Percentiles rank a stretch among this genome's conserved stretches.
These are phyloP conservation scores for Suillus decipiens DNA, from an alignment of 768 basidiomycete genomes.

Conservation along the genomic window DNA sequence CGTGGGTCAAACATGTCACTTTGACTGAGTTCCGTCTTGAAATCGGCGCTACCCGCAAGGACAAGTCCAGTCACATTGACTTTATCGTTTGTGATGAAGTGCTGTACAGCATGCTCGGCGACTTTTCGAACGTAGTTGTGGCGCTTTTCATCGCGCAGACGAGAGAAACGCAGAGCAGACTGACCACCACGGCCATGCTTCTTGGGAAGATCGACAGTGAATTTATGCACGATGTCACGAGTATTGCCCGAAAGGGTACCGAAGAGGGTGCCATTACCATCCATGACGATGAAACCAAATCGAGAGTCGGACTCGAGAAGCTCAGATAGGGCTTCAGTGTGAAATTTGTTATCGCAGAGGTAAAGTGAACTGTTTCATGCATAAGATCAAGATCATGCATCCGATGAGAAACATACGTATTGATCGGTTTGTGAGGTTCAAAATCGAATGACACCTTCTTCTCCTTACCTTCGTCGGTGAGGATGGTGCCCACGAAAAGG, in stretches of 20 bases:
- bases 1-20: slow-evolving; percentile 95
- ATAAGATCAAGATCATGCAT: slow-evolving; percentile 9
- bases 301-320: slow-evolving; percentile 95
- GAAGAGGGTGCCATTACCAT: slow-evolving; percentile 96
- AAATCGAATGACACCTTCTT: slow-evolving; percentile 99
- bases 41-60: slow-evolving; percentile 95
- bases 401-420: slow-evolving; percentile 65
- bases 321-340: slow-evolving; percentile 96
- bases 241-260: slow-evolving; percentile 96
- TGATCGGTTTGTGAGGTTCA: slow-evolving; percentile 98
- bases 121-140: slow-evolving; percentile 99
- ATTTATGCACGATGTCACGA: slow-evolving; percentile 96
- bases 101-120: slow-evolving; percentile 94
- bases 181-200: slow-evolving; percentile 99
- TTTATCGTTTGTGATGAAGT: slow-evolving; percentile 97
- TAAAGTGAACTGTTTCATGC: slow-evolving; percentile 78
- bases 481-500: slow-evolving; percentile 95
- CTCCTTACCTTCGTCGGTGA: slow-evolving; percentile 99
- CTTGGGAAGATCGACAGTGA: slow-evolving; percentile 98
- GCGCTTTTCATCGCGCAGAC: slow-evolving; percentile 97
- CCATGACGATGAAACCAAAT: slow-evolving; percentile 99
- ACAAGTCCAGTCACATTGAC: slow-evolving; percentile 97
- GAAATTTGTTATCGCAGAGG: slow-evolving; percentile 99
- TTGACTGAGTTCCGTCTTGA: slow-evolving; percentile 97
- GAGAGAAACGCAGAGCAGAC: slow-evolving; percentile 98